A percentile compares a stretch with the other conserved stretches of the same genome.
phyloP scores from a whole-genome alignment of 148 eudicot species.

The Polygonum maritimum region DNA sequence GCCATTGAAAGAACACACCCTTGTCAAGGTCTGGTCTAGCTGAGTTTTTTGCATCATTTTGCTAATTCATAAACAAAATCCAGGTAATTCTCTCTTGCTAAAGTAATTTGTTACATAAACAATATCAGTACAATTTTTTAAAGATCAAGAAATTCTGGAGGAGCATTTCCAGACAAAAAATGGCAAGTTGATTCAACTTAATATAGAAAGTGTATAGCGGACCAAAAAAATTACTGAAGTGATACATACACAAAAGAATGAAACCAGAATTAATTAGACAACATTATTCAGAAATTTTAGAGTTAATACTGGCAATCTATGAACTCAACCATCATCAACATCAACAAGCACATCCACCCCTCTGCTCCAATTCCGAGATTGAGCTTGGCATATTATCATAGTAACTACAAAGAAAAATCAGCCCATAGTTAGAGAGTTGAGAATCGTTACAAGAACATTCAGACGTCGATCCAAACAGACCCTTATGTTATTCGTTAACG shows the following conservation, averaged over 20 bases:
- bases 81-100: neutral
- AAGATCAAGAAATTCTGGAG: neutral
- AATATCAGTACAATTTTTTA: too few relatives aligned
- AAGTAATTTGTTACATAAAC: too few relatives aligned
- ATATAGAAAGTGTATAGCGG: neutral
- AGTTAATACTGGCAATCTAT: neutral
- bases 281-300: neutral
- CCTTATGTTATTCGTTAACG: neutral
- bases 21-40: too few relatives aligned
- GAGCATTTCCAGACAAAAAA: neutral
- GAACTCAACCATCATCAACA: neutral
- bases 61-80: too few relatives aligned
- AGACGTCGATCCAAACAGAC: neutral
- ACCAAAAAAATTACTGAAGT: neutral
- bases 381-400: constrained; percentile 27
- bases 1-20: too few relatives aligned
- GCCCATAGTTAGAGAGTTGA: neutral
- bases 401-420: constrained; percentile 20
- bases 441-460: neutral
- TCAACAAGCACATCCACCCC: constrained; percentile 36
- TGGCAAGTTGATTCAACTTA: neutral
- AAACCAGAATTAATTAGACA: neutral
- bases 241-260: neutral
- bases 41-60: too few relatives aligned
- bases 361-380: constrained; percentile 26